Evolutionary conservation across 2,329 filamentous ascomycete genomes (phyloP).

Genomic region (Penicillium corylophilum): DNA sequence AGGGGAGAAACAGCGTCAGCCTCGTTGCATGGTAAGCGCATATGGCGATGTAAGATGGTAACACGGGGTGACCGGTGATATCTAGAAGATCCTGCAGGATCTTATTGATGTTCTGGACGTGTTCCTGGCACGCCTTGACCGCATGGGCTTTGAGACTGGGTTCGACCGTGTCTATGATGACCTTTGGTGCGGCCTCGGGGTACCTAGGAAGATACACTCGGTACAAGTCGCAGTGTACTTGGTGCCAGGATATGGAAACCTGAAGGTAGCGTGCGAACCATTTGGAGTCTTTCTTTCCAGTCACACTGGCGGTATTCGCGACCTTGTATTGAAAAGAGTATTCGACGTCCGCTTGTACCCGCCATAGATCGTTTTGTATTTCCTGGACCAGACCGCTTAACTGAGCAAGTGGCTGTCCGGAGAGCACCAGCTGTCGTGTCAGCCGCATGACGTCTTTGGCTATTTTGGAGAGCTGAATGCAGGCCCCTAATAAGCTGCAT

Average conservation of each 20-base stretch:
- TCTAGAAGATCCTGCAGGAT: slow-evolving; percentile 3
- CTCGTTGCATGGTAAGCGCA: slow-evolving; percentile 16
- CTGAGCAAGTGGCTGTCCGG: slow-evolving; percentile 10
- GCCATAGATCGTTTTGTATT: slow-evolving; percentile 13
- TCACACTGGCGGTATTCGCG: neutral
- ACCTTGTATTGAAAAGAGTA: slow-evolving; percentile 2
- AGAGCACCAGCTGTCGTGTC: slow-evolving; percentile 13
- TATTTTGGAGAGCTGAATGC: slow-evolving; percentile 13
- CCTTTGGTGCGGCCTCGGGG: slow-evolving; percentile 8
- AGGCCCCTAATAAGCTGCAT: slow-evolving; percentile 5
- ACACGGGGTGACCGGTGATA: neutral
- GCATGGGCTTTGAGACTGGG: slow-evolving; percentile 3
- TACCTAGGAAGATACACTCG: slow-evolving; percentile 12
- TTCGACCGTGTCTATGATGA: slow-evolving; percentile 8
- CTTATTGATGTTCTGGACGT: slow-evolving; percentile 5
- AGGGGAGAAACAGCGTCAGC: slow-evolving; percentile 6
- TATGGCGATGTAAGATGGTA: slow-evolving; percentile 9
- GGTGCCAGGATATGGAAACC: slow-evolving; percentile 13
- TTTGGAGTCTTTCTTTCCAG: neutral
- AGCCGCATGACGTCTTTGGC: slow-evolving; percentile 15
- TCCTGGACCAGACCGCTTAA: slow-evolving; percentile 10
- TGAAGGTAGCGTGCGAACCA: slow-evolving; percentile 16
- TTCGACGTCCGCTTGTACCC: slow-evolving; percentile 8
- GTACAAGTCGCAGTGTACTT: slow-evolving; percentile 16
- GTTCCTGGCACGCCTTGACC: slow-evolving; percentile 4